Evolutionary conservation across 176 grass and related monocot species (phyloP).

Genomic region (Phyllostachys edulis): DNA sequence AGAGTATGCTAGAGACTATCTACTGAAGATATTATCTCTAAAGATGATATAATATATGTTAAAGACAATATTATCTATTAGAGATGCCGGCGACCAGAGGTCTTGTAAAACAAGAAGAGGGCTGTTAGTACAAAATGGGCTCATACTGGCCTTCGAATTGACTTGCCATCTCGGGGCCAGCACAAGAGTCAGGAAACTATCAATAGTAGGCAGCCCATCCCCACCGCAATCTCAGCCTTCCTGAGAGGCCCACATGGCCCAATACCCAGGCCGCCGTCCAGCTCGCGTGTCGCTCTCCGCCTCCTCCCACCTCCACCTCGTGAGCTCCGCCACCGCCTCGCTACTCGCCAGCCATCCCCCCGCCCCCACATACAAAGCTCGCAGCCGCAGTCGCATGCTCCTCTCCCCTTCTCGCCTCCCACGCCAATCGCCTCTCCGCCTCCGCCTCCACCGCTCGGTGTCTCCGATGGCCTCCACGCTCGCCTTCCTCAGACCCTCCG

Average conservation of each 20-base stretch:
- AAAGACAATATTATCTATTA: no score
- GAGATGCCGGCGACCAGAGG: no score
- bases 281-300: not conserved
- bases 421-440: not conserved
- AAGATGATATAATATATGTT: no score
- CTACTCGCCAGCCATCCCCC: slow-evolving; percentile 16
- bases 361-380: slow-evolving; percentile 29
- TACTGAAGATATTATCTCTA: no score
- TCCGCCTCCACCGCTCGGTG: not conserved
- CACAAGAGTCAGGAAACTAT: not conserved
- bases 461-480: slow-evolving; percentile 60
- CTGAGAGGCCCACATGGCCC: not conserved
- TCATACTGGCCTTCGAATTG: not conserved
- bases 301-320: not conserved
- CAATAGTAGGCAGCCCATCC: not conserved
- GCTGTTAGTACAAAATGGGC: not conserved
- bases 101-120: not conserved
- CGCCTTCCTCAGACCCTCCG: slow-evolving; percentile 63
- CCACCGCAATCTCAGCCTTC: not conserved
- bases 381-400: slow-evolving; percentile 41
- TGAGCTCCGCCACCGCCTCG: slow-evolving; percentile 17
- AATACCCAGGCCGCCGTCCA: not conserved
- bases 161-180: not conserved
- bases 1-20: no score
- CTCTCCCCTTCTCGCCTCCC: slow-evolving; percentile 21